A percentile compares a stretch with the other conserved stretches of the same genome.
Evolutionary conservation across 2,329 filamentous ascomycete species (phyloP).

Genomic region (Aureobasidium leucospermi): DNA sequence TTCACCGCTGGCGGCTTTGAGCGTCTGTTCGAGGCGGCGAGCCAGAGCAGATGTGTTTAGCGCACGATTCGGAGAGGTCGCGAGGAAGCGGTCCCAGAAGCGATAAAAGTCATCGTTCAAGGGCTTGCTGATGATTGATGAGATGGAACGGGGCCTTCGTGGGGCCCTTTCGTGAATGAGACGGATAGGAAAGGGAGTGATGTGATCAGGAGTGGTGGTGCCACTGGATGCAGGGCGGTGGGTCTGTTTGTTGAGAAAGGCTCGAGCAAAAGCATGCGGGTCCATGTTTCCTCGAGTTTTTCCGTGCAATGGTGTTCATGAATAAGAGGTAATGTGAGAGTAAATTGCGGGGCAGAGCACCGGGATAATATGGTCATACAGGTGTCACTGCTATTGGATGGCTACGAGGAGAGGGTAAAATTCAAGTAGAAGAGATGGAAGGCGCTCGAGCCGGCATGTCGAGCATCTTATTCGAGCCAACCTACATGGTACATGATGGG

Average conservation of each 20-base stretch:
- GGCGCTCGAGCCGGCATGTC: background rate
- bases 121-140: background rate
- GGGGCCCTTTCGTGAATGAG: background rate
- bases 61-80: background rate
- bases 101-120: conserved; percentile 17
- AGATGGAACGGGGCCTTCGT: background rate
- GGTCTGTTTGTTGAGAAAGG: background rate
- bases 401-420: background rate
- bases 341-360: too few species aligned
- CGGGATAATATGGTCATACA: background rate
- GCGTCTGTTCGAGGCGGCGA: background rate
- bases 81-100: conserved; percentile 27
- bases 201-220: background rate
- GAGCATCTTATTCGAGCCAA: background rate
- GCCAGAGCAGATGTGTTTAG: background rate
- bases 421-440: background rate
- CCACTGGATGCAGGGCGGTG: background rate
- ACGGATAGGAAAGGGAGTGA: background rate
- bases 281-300: background rate
- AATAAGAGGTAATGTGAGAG: background rate
- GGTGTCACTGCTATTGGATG: background rate
- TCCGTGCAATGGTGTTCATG: too few species aligned
- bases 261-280: background rate
- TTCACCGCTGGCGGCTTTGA: background rate
- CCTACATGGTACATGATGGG: background rate